Evolutionary conservation across 352 stramenopile genomes (phyloP).

Genomic region (Phytophthora chlamydospora): DNA sequence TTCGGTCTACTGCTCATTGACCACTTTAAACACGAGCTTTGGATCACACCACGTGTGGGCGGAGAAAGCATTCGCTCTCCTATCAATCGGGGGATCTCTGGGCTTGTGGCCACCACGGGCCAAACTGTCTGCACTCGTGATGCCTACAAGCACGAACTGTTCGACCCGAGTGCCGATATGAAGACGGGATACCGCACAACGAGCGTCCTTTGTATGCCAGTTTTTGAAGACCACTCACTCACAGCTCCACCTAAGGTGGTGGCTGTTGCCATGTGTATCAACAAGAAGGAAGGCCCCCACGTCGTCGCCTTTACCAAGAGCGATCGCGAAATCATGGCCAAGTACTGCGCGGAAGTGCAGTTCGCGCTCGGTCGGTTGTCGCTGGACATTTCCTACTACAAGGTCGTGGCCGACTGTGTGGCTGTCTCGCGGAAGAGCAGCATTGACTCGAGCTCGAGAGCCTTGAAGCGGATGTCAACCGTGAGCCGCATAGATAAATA

Average conservation of each 20-base stretch:
- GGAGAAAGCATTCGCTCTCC: conserved; percentile 64
- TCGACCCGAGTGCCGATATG: conserved; percentile 68
- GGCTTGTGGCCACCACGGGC: conserved; percentile 69
- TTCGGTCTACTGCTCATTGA: conserved; percentile 76
- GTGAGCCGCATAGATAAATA: conserved; percentile 34
- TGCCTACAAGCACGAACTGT: conserved; percentile 76
- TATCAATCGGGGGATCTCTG: conserved; percentile 73
- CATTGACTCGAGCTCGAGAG: conserved; percentile 4
- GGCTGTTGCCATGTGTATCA: conserved; percentile 88
- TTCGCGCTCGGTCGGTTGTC: conserved; percentile 69
- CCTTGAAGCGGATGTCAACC: conserved; percentile 29
- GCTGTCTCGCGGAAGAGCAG: conserved; percentile 24
- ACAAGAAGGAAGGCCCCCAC: conserved; percentile 83
- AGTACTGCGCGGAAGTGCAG: conserved; percentile 69
- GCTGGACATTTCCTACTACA: conserved; percentile 83
- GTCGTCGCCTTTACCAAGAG: conserved; percentile 73
- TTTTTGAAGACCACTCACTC: conserved; percentile 69
- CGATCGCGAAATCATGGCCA: conserved; percentile 62
- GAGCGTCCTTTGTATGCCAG: conserved; percentile 73
- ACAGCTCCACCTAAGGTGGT: conserved; percentile 59
- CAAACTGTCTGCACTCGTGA: conserved; percentile 63
- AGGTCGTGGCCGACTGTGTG: conserved; percentile 60
- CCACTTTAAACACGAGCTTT: conserved; percentile 81
- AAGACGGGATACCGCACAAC: conserved; percentile 82
- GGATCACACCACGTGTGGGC: conserved; percentile 64